Conservation (phyloP, 768 basidiomycete genomes). For the Piloderma croceum region DNA sequence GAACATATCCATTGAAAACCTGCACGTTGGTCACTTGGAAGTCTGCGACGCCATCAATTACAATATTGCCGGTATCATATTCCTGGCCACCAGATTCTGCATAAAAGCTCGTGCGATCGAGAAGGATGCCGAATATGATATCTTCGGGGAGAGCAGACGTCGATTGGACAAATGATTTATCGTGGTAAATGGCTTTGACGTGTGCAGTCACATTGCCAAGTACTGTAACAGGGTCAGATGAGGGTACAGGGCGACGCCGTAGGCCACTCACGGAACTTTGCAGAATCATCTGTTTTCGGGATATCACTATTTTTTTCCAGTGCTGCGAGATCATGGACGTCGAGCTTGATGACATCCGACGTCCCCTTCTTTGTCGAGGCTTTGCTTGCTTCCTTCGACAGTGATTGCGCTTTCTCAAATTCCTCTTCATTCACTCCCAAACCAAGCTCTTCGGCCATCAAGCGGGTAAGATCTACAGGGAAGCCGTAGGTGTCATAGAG, state of each 20-base stretch:
- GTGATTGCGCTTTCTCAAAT: constrained; percentile 83
- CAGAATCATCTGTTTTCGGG: constrained; percentile 88
- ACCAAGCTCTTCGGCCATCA: constrained; percentile 95
- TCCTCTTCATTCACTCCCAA: constrained; percentile 81
- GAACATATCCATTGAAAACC: constrained; percentile 89
- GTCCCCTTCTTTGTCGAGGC: constrained; percentile 67
- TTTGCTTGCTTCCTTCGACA: constrained; percentile 90
- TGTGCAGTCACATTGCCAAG: constrained; percentile 70
- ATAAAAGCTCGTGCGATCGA: constrained; percentile 94
- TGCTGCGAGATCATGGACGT: constrained; percentile 89
- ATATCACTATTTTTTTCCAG: constrained; percentile 74
- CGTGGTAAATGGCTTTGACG: constrained; percentile 81
- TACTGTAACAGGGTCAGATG: constrained; percentile 36
- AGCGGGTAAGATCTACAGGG: constrained; percentile 89
- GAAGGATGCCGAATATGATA: constrained; percentile 73
- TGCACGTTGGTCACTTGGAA: constrained; percentile 95
- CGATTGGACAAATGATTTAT: constrained; percentile 66
- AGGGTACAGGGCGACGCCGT: background rate
- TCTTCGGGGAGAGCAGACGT: constrained; percentile 63
- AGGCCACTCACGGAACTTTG: constrained; percentile 81
- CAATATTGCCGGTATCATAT: constrained; percentile 91
- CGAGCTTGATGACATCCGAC: constrained; percentile 75
- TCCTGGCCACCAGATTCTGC: constrained; percentile 98
- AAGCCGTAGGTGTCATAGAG: constrained; percentile 98
- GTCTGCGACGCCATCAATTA: constrained; percentile 85